phyloP scores from a whole-genome alignment of 176 grass and related monocot genomes.

The bread wheat (Triticum aestivum) region IWGSC_CS_RefSeq_v2.1 NC_057814.1:65343381-65343880 shows the following conservation, averaged over 20 bases:
- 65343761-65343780: conserved; percentile 26
- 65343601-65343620: not conserved
- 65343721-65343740: conserved; percentile 35
- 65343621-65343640: not conserved
- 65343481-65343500: not conserved
- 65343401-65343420: too few relatives aligned
- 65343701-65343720: conserved; percentile 45
- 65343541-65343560: not conserved
- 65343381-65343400: not conserved
- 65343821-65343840: not conserved
- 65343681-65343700: conserved; percentile 48
- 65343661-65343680: conserved; percentile 38
- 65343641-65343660: conserved; percentile 35
- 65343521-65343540: not conserved
- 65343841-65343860: not conserved
- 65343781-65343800: conserved; percentile 36
- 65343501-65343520: not conserved
- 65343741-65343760: conserved; percentile 41
- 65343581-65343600: not conserved
- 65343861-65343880: too few relatives aligned
- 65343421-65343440: too few relatives aligned
- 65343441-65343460: not conserved
- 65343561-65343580: not conserved
- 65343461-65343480: not conserved
- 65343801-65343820: conserved; percentile 15